phyloP scores from a whole-genome alignment of 1,284 basidiomycete genomes.

The Trametes versicolor region DNA sequence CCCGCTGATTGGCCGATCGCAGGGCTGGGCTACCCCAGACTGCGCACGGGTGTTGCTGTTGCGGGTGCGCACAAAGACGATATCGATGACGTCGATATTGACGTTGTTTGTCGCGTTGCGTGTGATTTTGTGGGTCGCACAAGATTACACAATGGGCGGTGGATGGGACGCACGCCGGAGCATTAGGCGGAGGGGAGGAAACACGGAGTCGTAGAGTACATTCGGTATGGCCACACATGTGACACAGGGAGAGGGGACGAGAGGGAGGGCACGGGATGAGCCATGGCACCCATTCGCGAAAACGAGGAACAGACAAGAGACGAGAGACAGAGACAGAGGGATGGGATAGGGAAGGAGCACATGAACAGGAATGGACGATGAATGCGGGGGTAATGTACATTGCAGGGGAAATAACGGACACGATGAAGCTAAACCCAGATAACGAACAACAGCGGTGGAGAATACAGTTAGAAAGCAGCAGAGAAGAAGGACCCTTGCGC shows the following conservation, averaged over 20 bases:
- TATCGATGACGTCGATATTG: too few relatives aligned
- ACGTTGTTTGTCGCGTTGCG: too few relatives aligned
- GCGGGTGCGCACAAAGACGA: too few relatives aligned
- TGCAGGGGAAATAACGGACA: slow-evolving; percentile 56
- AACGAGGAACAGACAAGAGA: background rate
- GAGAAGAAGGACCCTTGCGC: background rate
- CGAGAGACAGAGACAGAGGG: background rate
- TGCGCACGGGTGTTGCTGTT: too few relatives aligned
- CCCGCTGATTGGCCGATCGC: background rate
- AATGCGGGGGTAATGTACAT: slow-evolving; percentile 15
- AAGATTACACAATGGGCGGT: too few relatives aligned
- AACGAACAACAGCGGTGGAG: background rate
- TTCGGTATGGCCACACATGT: too few relatives aligned
- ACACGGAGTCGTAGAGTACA: background rate
- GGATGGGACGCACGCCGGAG: background rate
- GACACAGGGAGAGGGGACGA: background rate
- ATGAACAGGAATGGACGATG: background rate
- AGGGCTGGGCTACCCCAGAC: too few relatives aligned
- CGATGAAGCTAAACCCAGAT: background rate
- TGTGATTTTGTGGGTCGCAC: too few relatives aligned
- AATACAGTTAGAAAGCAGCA: slow-evolving; percentile 17
- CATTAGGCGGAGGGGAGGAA: background rate
- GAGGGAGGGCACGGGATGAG: background rate
- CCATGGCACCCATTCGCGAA: background rate
- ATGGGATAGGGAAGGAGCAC: background rate